Conservation (phyloP, 1,139 yeast genomes). For the Suhomyces panamericanus region DNA sequence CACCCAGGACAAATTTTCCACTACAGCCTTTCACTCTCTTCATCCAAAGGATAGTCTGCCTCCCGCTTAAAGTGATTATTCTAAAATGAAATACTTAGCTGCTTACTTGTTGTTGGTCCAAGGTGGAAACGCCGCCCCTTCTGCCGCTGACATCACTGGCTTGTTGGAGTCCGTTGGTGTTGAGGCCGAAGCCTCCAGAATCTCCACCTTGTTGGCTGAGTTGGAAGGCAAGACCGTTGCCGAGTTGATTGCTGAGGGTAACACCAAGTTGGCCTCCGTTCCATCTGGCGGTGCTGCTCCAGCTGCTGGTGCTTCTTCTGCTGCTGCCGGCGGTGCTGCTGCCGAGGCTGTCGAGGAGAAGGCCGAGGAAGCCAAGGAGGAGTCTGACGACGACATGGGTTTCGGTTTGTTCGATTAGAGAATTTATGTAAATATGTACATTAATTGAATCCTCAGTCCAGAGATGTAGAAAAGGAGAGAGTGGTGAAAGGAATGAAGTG, state of each 20-base stretch:
- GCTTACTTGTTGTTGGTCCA: conserved; percentile 67
- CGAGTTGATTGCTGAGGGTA: conserved; percentile 95
- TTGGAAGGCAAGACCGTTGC: conserved; percentile 91
- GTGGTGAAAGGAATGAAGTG: too few species aligned
- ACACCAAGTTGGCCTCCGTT: conserved; percentile 91
- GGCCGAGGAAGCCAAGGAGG: conserved; percentile 61
- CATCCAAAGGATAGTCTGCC: conserved; percentile 60
- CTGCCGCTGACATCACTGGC: conserved; percentile 87
- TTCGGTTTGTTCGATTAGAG: conserved; percentile 54
- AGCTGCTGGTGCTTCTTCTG: conserved; percentile 61
- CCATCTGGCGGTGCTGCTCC: conserved; percentile 98
- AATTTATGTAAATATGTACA: conserved; percentile 39
- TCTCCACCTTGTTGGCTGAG: conserved; percentile 81
- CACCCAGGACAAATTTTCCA: conserved; percentile 9
- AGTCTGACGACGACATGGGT: conserved; percentile 52
- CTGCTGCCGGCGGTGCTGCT: conserved; percentile 66
- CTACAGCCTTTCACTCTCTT: conserved; percentile 1
- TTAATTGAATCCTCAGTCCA: too few species aligned
- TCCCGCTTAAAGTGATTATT: conserved; percentile 16
- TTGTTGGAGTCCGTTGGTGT: conserved; percentile 92
- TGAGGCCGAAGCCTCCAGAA: conserved; percentile 90
- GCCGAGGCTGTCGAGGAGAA: conserved; percentile 73
- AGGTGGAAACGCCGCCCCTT: conserved; percentile 76
- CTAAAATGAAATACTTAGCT: conserved; percentile 62
- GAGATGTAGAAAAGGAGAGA: too few species aligned